Conservation (phyloP, 2,329 filamentous ascomycete genomes). For the Periconia sp. region DNA sequence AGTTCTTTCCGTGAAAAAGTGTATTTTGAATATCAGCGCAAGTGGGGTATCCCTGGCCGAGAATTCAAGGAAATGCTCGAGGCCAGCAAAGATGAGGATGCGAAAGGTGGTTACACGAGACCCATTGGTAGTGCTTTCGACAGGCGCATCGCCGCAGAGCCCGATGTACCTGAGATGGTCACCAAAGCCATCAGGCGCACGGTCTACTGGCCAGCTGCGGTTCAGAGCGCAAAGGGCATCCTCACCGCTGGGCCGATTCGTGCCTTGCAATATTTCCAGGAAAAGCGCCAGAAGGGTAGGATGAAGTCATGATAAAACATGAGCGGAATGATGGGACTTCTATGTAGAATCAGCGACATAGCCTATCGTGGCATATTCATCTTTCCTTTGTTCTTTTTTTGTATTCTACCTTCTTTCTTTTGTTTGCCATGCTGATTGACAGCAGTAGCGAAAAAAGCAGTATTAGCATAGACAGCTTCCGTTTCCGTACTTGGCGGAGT, state of each 20-base stretch:
- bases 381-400: not conserved
- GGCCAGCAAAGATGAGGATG: constrained; percentile 69
- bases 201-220: constrained; percentile 87
- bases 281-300: constrained; percentile 64
- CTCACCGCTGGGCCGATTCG: constrained; percentile 74
- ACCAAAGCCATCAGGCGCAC: constrained; percentile 80
- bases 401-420: constrained; percentile 8
- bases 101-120: constrained; percentile 63
- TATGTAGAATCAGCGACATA: not conserved
- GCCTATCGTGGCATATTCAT: not conserved
- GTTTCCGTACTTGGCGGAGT: not conserved
- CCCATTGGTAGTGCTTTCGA: constrained; percentile 85
- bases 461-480: constrained; percentile 3
- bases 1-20: constrained; percentile 83
- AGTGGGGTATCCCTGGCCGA: constrained; percentile 78
- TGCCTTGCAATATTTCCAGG: constrained; percentile 74
- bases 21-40: constrained; percentile 93
- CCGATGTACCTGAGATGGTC: constrained; percentile 70
- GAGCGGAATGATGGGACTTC: not conserved
- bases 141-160: constrained; percentile 75
- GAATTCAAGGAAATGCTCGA: constrained; percentile 87
- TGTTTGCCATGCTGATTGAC: constrained; percentile 5
- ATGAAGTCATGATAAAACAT: constrained; percentile 23
- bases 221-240: constrained; percentile 81
- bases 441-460: constrained; percentile 6